A percentile compares a stretch with the other conserved stretches of the same genome.
Conservation (phyloP, 2,329 filamentous ascomycete genomes). For the Chaetothyriales sp. region DNA sequence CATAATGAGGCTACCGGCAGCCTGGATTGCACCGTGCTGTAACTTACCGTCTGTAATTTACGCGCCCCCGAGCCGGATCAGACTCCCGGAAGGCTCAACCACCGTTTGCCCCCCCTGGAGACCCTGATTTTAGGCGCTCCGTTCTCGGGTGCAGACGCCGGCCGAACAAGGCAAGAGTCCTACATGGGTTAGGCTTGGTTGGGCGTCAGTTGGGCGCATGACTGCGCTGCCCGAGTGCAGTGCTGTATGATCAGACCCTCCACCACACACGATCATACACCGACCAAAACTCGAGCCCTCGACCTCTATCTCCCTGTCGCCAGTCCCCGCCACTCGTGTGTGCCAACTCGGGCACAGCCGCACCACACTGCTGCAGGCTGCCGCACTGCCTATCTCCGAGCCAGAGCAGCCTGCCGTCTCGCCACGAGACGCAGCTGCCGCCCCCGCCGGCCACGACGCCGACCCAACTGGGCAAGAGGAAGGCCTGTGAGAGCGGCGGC, state of each 20-base stretch:
- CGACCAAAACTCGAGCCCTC: neutral
- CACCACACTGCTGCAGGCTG: neutral
- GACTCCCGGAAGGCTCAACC: neutral
- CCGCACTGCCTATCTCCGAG: neutral
- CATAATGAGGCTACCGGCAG: no score
- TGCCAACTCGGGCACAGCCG: neutral
- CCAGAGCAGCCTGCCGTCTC: slow-evolving; percentile 15
- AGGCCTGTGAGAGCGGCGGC: slow-evolving; percentile 34
- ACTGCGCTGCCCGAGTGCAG: neutral
- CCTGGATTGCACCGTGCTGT: neutral
- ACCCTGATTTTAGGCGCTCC: neutral
- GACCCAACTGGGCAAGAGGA: slow-evolving; percentile 40
- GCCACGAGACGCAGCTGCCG: slow-evolving; percentile 15
- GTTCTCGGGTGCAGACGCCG: neutral
- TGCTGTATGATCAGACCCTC: neutral
- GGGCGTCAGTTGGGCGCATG: neutral
- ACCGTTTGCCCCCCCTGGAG: neutral
- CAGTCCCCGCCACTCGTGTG: neutral
- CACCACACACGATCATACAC: neutral
- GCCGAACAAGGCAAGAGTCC: neutral
- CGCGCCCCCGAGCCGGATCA: no score
- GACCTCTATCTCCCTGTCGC: neutral
- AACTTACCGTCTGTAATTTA: neutral
- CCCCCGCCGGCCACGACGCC: slow-evolving; percentile 33
- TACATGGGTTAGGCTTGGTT: neutral